A percentile compares a stretch with the other conserved stretches of the same genome.
Evolutionary conservation across 2,329 filamentous ascomycete genomes (phyloP).

Genomic region (Phaeomoniella chlamydospora): DNA sequence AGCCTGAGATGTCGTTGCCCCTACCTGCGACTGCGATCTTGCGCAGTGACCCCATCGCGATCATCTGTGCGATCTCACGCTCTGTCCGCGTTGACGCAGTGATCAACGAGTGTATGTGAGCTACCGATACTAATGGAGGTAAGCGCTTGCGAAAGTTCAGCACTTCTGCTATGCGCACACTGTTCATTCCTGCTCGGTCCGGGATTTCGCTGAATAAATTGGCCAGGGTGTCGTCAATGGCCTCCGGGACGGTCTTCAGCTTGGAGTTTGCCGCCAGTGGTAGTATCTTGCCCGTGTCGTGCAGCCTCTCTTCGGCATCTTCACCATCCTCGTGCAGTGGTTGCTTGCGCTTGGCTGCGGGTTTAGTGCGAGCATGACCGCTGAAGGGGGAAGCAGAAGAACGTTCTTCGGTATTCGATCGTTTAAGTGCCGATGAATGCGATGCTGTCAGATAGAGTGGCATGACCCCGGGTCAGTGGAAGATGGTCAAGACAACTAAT

Average conservation of each 20-base stretch:
- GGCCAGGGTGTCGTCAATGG: constrained; percentile 35
- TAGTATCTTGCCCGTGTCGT: constrained; percentile 35
- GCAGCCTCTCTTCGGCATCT: constrained; percentile 24
- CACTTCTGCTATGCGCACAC: constrained; percentile 42
- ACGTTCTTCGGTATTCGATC: constrained; percentile 10
- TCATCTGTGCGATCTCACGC: constrained; percentile 40
- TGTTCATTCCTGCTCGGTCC: constrained; percentile 45
- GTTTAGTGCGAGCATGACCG: constrained; percentile 24
- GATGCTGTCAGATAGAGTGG: constrained; percentile 32
- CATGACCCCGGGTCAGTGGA: constrained; percentile 17
- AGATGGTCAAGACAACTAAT: neutral
- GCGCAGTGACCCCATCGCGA: constrained; percentile 34
- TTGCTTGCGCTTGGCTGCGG: constrained; percentile 14
- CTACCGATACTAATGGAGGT: constrained; percentile 43
- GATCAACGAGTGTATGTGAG: constrained; percentile 45
- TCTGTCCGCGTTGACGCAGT: constrained; percentile 43
- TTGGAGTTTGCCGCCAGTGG: constrained; percentile 31
- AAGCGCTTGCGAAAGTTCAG: constrained; percentile 40
- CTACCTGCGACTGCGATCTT: constrained; percentile 42
- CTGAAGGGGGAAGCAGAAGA: constrained; percentile 24
- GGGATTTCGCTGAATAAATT: constrained; percentile 44
- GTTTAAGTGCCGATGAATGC: constrained; percentile 22
- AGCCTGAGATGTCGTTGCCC: constrained; percentile 37
- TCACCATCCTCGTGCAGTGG: constrained; percentile 12
- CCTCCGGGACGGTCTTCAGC: constrained; percentile 35